phyloP scores from a whole-genome alignment of 2,329 filamentous ascomycete species.

The Paraphaeosphaeria minitans region DNA sequence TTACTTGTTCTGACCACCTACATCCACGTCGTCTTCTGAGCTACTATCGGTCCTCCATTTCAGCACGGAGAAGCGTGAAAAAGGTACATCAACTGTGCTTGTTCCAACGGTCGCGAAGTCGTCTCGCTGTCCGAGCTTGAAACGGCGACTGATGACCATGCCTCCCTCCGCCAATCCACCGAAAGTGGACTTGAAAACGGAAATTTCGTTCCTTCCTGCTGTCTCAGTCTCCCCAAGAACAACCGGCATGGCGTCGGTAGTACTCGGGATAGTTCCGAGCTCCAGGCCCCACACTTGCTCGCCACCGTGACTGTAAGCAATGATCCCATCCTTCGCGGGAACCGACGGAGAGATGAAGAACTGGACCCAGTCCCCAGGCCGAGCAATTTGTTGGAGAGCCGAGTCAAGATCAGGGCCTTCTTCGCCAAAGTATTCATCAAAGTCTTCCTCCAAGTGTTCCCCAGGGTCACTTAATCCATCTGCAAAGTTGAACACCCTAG shows the following conservation, averaged over 20 bases:
- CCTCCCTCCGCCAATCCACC: slow-evolving; percentile 67
- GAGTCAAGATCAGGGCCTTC: slow-evolving; percentile 39
- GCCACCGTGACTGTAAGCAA: neutral
- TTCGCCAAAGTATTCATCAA: neutral
- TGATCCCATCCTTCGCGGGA: neutral
- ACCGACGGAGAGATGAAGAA: slow-evolving; percentile 38
- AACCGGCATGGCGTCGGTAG: slow-evolving; percentile 45
- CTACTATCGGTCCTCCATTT: neutral
- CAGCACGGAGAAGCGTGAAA: slow-evolving; percentile 42
- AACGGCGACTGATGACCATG: slow-evolving; percentile 29
- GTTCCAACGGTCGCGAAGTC: slow-evolving; percentile 18
- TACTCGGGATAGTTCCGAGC: slow-evolving; percentile 53
- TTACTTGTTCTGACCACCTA: slow-evolving; percentile 12
- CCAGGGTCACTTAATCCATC: slow-evolving; percentile 6
- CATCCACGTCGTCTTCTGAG: slow-evolving; percentile 7
- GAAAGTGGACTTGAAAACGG: slow-evolving; percentile 54
- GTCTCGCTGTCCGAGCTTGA: neutral
- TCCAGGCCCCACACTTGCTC: slow-evolving; percentile 27
- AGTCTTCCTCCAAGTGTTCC: too few relatives aligned
- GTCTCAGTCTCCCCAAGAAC: slow-evolving; percentile 26
- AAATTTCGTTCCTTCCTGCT: slow-evolving; percentile 18
- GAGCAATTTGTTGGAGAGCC: slow-evolving; percentile 61
- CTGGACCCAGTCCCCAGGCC: slow-evolving; percentile 65
- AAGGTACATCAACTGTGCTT: slow-evolving; percentile 58
- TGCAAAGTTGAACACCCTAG: slow-evolving; percentile 8